A percentile compares a stretch with the other conserved stretches of the same genome.
These are phyloP conservation scores for Incumbomyces lentus DNA, from an alignment of 2,329 filamentous ascomycete genomes.

Conservation along the genomic window DNA sequence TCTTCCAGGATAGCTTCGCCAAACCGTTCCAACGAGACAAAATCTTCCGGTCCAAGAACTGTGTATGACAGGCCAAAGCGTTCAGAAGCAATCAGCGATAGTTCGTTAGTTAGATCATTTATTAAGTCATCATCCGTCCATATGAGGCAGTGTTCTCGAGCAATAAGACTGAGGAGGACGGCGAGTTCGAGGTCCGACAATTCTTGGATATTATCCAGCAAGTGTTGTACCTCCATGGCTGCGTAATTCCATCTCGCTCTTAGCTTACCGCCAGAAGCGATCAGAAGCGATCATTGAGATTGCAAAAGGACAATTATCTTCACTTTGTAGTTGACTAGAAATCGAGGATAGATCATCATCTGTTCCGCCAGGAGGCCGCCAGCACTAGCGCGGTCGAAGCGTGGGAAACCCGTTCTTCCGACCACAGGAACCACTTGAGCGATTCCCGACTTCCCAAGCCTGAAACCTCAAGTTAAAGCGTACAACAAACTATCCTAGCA, in stretches of 20 bases:
- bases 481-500: not conserved
- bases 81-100: conserved; percentile 57
- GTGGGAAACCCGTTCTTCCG: not conserved
- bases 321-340: too few relatives aligned
- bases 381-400: not conserved
- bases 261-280: not conserved
- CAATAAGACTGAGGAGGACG: conserved; percentile 66
- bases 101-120: conserved; percentile 60
- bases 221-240: conserved; percentile 50
- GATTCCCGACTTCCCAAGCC: not conserved
- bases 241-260: not conserved
- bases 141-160: conserved; percentile 79
- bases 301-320: too few relatives aligned
- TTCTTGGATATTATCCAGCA: conserved; percentile 61
- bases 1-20: conserved; percentile 54
- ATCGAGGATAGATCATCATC: too few relatives aligned
- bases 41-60: conserved; percentile 60
- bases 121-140: conserved; percentile 56
- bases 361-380: not conserved
- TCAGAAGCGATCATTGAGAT: too few relatives aligned
- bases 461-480: not conserved
- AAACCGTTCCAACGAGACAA: conserved; percentile 74
- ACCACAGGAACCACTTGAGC: not conserved
- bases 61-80: conserved; percentile 63
- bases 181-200: conserved; percentile 85